Evolutionary conservation across 1,284 basidiomycete genomes (phyloP), one percentile per base, ranked within the genome.

Genomic region (Ganoderma lingzhi): DNA sequence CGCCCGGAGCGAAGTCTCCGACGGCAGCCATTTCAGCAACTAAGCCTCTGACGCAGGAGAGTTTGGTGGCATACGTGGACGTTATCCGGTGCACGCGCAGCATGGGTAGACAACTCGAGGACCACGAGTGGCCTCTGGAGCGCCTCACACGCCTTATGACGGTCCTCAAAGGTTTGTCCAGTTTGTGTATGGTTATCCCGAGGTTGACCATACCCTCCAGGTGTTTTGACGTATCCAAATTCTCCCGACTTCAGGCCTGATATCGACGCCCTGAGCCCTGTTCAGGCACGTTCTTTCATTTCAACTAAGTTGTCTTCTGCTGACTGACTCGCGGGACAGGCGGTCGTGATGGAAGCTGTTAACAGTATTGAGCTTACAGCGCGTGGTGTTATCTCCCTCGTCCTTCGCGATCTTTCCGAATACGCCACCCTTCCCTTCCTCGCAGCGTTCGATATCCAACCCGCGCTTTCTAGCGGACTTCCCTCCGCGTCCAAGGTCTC

Each of bases 211-310:
- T 45, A 9, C 1, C 44, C 32, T 69, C 14, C 69, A 93, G 92
- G 89, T 5, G 87, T 95, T 61, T 83, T 97, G 70, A 94, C 93
- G 0, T 98, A 98, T 78, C 84, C 90, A 1, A 85, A 85, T 68
- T 97, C 95, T 0, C 90, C 92, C 4, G 96, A 97, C 77, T 96
- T 95, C 78, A 85, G 95, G 61, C 91, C 93, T 5, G 97, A 99
- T 77, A 86, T 96, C 61, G 96, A 98, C 76, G 82, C 84, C 51
- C 83, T 98, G 67, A 91, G 94, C 28, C 95, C 95, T 28, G 86
- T 98, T 1, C 95, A 96, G 85, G 91, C 91, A 78, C 55, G 82
- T 64, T 41, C 35, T 55, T 12, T 56, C 35, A 41, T 35, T 15
- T 61, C 10, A 15, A 48, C 42, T 8, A n/a, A 32, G 19, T 32